Percentiles rank a stretch among this genome's conserved stretches.
Conservation (phyloP, 768 basidiomycete genomes). For the Lactarius hatsudake region DNA sequence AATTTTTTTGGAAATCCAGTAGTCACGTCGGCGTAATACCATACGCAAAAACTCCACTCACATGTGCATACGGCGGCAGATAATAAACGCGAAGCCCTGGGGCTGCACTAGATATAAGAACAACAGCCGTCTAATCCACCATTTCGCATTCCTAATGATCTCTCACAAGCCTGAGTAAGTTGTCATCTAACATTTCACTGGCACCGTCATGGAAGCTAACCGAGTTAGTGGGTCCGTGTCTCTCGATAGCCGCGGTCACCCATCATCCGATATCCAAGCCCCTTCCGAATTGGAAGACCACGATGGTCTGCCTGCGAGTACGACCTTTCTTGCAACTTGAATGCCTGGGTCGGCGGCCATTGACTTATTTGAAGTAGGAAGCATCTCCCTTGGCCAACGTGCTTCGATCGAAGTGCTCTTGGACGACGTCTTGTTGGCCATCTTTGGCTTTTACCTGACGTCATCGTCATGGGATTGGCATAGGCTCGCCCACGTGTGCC, state of each 20-base stretch:
- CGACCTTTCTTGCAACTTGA: neutral
- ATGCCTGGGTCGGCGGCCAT: neutral
- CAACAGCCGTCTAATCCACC: too few species aligned
- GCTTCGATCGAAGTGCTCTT: neutral
- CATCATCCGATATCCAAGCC: neutral
- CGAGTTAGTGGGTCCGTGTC: too few species aligned
- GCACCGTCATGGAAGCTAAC: too few species aligned
- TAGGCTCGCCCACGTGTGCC: neutral
- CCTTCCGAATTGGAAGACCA: neutral
- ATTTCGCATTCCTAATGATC: too few species aligned
- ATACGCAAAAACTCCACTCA: too few species aligned
- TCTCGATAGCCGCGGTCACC: neutral
- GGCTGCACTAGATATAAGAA: too few species aligned
- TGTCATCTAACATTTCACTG: too few species aligned
- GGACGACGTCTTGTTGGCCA: neutral
- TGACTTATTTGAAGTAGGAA: neutral
- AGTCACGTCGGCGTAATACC: too few species aligned
- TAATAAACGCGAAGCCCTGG: too few species aligned
- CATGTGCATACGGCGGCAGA: too few species aligned
- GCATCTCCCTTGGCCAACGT: neutral
- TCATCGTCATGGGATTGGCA: neutral
- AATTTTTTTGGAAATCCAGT: too few species aligned
- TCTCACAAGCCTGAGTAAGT: too few species aligned
- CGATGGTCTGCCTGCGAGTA: neutral
- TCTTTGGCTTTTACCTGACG: neutral